Base-by-base conservation (phyloP, 1,284 basidiomycete genomes). In the Xerocomus amazonicus region DNA sequence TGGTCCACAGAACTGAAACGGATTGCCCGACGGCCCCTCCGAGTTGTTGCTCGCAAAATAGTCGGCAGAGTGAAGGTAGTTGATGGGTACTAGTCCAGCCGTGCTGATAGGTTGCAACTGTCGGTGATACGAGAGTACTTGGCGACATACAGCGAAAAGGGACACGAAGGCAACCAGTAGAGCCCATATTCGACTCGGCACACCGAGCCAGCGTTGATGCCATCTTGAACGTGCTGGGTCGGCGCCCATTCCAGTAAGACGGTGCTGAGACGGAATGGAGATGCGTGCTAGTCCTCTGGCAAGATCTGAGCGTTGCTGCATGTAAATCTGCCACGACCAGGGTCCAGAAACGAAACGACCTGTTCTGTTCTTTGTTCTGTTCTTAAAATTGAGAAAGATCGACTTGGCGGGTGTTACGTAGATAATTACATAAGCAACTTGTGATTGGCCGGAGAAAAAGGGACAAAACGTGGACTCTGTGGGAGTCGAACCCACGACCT, bases 1-100 rank as follows among this genome's bases (percentile, higher is more conserved):
- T 14, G 87, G 84, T 2, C 91, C 90, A 65, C 94, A 97, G 68
- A 97, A 97, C 0, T 78, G 74, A 68, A 97, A 97, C 0, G 94
- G 93, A 52, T 83, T 84, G 9, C 56, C 55, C 5, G 59, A 52
- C 7, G 79, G 79, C 0, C 13, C 16, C 47, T 75, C 75, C 0
- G 82, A 74, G 45, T 67, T 61, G 63, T 83, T 86, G 47, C 54
- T 47, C 23, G 38, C 14, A 28, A 40, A 40, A 28, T 40, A 40
- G 39, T 47, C 44, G 40, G 45, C 40, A 1, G 64, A 63, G 48
- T 68, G 57, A 7, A 87, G 70, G 63, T 86, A 87, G 64, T 87
- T 87, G 63, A 82, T 83, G 5, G 86, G 73, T 52, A 78, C 78
- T 35, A 87, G 72, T 52, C 77, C 70, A 4, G 73, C 66, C 14